Evolutionary conservation across 768 basidiomycete species (phyloP).

Genomic region (Pulveroboletus sp.): DNA sequence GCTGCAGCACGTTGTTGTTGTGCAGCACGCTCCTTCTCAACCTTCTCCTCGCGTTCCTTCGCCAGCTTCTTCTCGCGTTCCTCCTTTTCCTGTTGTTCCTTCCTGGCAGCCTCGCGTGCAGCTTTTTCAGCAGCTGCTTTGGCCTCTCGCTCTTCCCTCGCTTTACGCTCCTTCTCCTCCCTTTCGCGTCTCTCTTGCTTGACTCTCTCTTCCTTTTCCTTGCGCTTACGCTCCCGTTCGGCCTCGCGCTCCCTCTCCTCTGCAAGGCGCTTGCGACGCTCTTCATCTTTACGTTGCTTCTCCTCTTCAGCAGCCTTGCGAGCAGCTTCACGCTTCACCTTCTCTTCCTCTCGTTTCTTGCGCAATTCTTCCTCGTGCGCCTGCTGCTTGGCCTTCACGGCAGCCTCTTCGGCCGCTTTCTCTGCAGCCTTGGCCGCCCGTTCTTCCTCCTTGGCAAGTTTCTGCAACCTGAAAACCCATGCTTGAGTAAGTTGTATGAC

Average conservation of each 20-base stretch:
- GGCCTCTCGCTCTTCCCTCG: constrained; percentile 63
- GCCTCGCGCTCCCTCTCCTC: constrained; percentile 81
- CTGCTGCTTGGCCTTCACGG: constrained; percentile 68
- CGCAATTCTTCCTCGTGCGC: constrained; percentile 79
- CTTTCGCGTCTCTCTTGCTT: constrained; percentile 50
- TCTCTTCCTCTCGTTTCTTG: constrained; percentile 85
- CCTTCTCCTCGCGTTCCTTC: constrained; percentile 63
- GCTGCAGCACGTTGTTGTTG: constrained; percentile 52
- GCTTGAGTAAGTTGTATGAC: constrained; percentile 2
- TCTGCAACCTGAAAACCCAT: constrained; percentile 68
- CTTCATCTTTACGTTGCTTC: constrained; percentile 79
- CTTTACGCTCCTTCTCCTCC: constrained; percentile 64
- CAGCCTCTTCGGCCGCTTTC: constrained; percentile 83
- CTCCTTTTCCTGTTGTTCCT: constrained; percentile 54
- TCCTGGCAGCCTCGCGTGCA: constrained; percentile 35
- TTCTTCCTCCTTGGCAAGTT: constrained; percentile 90
- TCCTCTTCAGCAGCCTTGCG: constrained; percentile 83
- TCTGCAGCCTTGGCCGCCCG: constrained; percentile 80
- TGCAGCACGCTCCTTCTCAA: constrained; percentile 42
- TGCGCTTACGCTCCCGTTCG: constrained; percentile 71
- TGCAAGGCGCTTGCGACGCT: constrained; percentile 67
- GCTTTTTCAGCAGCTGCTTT: constrained; percentile 49
- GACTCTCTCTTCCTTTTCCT: constrained; percentile 67
- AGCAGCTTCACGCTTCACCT: constrained; percentile 69
- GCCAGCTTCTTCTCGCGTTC: constrained; percentile 66